Percentiles rank a stretch among this genome's conserved stretches.
These are phyloP conservation scores for Podospora comata DNA, from an alignment of 495 filamentous ascomycete species.

Conservation along the genomic window DNA sequence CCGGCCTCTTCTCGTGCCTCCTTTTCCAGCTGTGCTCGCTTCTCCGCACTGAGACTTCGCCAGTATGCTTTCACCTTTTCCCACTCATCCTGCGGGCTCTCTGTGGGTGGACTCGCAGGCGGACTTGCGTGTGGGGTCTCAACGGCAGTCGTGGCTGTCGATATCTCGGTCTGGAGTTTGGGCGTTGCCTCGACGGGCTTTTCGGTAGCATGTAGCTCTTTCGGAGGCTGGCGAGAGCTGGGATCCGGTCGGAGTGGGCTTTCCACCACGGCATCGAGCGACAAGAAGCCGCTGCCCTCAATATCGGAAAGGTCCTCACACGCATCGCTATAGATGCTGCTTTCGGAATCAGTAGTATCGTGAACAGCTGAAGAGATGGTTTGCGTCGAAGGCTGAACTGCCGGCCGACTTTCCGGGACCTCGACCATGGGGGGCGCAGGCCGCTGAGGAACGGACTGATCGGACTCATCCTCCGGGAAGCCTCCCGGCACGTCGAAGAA, in stretches of 20 bases:
- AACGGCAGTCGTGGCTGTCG: slow-evolving; percentile 19
- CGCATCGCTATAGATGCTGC: slow-evolving; percentile 84
- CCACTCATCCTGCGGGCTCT: slow-evolving; percentile 50
- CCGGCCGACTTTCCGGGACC: slow-evolving; percentile 1
- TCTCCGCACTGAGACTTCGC: slow-evolving; percentile 57
- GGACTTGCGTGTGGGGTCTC: slow-evolving; percentile 21
- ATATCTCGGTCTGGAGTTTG: slow-evolving; percentile 13
- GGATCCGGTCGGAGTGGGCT: slow-evolving; percentile 39
- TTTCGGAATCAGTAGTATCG: slow-evolving; percentile 35
- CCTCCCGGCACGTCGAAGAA: slow-evolving; percentile 43
- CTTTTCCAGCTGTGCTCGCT: slow-evolving; percentile 54
- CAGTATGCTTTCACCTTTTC: slow-evolving; percentile 61
- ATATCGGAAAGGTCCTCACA: slow-evolving; percentile 69
- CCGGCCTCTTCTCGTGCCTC: slow-evolving; percentile 52
- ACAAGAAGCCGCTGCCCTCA: slow-evolving; percentile 73
- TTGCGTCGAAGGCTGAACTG: background rate
- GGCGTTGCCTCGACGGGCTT: slow-evolving; percentile 1
- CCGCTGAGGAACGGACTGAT: slow-evolving; percentile 13
- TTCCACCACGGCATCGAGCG: slow-evolving; percentile 79
- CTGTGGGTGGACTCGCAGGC: slow-evolving; percentile 19
- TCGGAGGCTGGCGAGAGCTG: slow-evolving; percentile 1
- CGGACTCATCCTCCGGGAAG: slow-evolving; percentile 42
- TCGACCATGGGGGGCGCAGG: background rate
- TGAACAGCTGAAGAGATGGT: background rate
- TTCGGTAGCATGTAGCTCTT: background rate